phyloP scores from a whole-genome alignment of 495 filamentous ascomycete genomes.

The Friedmanniomyces endolithicus region DNA sequence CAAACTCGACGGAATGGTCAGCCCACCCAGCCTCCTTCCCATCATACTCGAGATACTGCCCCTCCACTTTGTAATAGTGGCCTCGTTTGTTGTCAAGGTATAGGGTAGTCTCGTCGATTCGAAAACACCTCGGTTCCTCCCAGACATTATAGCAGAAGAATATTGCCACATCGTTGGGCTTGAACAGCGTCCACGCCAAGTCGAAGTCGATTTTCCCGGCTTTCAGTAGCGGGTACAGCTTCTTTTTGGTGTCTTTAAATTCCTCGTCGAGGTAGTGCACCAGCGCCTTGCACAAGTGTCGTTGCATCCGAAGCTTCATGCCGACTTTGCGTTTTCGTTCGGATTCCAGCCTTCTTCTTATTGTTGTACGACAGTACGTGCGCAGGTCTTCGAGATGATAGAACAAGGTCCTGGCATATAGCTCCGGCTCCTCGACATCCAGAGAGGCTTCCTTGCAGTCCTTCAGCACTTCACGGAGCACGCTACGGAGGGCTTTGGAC shows the following conservation, averaged over 20 bases:
- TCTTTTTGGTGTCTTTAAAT: slow-evolving; percentile 66
- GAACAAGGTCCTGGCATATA: slow-evolving; percentile 81
- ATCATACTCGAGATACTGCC: slow-evolving; percentile 73
- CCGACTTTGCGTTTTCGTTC: slow-evolving; percentile 53
- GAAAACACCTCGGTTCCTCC: slow-evolving; percentile 83
- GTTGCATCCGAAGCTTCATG: slow-evolving; percentile 42
- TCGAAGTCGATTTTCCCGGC: slow-evolving; percentile 84
- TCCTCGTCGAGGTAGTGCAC: slow-evolving; percentile 73
- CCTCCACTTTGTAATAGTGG: slow-evolving; percentile 70
- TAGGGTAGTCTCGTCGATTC: slow-evolving; percentile 67
- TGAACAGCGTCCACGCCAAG: slow-evolving; percentile 80
- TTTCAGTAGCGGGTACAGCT: slow-evolving; percentile 69
- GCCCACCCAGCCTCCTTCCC: slow-evolving; percentile 63
- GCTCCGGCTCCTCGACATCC: slow-evolving; percentile 63
- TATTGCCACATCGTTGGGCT: slow-evolving; percentile 77
- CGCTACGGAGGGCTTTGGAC: slow-evolving; percentile 63
- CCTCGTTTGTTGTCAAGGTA: slow-evolving; percentile 62
- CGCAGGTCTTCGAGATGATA: slow-evolving; percentile 71
- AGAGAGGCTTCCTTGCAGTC: slow-evolving; percentile 71
- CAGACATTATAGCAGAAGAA: slow-evolving; percentile 65
- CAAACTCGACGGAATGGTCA: slow-evolving; percentile 59
- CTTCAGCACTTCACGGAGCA: slow-evolving; percentile 62
- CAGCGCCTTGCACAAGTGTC: slow-evolving; percentile 61
- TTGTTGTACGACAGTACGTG: slow-evolving; percentile 46
- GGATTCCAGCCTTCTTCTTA: slow-evolving; percentile 50